Evolutionary conservation across 306 rosid genomes (phyloP), one percentile per base, ranked within the genome.

Genomic region (Castanea crenata): DNA sequence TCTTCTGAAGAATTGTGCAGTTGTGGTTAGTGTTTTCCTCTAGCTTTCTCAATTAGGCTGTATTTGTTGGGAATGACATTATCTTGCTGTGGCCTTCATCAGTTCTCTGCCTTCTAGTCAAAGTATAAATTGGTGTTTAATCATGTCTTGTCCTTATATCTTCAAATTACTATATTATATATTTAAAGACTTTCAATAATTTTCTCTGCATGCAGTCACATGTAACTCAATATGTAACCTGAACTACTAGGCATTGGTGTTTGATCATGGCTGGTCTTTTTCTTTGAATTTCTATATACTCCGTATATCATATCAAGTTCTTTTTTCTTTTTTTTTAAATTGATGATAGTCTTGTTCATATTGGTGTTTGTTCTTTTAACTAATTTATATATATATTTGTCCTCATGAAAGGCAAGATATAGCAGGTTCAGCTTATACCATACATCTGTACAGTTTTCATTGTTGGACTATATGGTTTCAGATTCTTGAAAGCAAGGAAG

Each of bases 401-500:
- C 65, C 15, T 20, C 25, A 23, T 19, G 49, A 27, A 44, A 63
- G 63, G 59, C 44, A 21, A 73, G 65, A 56, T 29, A 78, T 80
- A 27, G 69, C 46, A 61, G 65, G 38, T 73, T 82, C 61, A 25
- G 46, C 61, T 75, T 79, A 12, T 74, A 6, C 29, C 61, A 25
- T 65, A 35, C 35, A 10, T 62, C 67, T 31, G 5, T 71, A 4
- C 76, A 69, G 57, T 57, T 46, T 34, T 73, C 29, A 83, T 58
- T 32, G 49, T 41, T 20, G 52, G 12, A 74, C 58, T 73, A 51
- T 57, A 64, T 74, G 81, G 71, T 79, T 88, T 78, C 86, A 94
- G 98, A 86, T 92, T 94, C 87, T 85, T 92, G 86, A 90, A 80
- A 79, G 98, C 98, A n/a, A 92, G 98, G 87, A 92, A 89, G 86